These are phyloP conservation scores for Suhomyces pyralidae DNA, from an alignment of 805 yeast species.

Conservation along the genomic window DNA sequence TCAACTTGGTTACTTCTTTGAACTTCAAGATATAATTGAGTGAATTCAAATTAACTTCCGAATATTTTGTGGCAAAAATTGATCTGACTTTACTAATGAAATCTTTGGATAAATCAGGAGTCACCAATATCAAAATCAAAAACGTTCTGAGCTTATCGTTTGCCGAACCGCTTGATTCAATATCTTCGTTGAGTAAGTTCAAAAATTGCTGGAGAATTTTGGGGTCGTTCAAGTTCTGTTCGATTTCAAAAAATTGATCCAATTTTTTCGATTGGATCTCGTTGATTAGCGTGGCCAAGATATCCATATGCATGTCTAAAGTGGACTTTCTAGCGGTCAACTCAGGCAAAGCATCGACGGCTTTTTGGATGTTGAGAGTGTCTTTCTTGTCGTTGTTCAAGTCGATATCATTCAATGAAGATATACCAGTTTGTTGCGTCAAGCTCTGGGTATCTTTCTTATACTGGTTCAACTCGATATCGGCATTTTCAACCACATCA, in stretches of 20 bases:
- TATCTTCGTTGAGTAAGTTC: constrained; percentile 50
- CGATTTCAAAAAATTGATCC: constrained; percentile 91
- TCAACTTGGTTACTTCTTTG: constrained; percentile 68
- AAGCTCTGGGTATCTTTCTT: constrained; percentile 85
- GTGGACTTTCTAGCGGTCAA: constrained; percentile 82
- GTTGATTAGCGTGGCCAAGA: constrained; percentile 76
- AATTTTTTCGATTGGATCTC: constrained; percentile 83
- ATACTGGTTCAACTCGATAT: constrained; percentile 72
- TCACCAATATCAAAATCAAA: constrained; percentile 64
- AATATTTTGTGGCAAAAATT: constrained; percentile 52
- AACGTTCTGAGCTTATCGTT: constrained; percentile 87
- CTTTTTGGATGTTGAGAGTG: constrained; percentile 72
- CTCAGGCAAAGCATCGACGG: constrained; percentile 90
- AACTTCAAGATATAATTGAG: constrained; percentile 73
- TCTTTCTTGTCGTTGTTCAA: constrained; percentile 48
- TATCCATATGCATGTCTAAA: constrained; percentile 96
- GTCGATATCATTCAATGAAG: constrained; percentile 73
- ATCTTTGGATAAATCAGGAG: constrained; percentile 23
- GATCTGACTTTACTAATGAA: constrained; percentile 56
- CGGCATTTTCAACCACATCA: constrained; percentile 97
- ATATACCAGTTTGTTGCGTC: constrained; percentile 70
- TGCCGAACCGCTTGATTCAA: constrained; percentile 57
- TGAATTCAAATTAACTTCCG: constrained; percentile 54
- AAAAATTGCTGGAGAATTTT: constrained; percentile 57
- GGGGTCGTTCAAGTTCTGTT: constrained; percentile 71